Evolutionary conservation across 371 early-diverging fungal genomes (phyloP), one percentile per base, ranked within the genome.

Genomic region (Syncephalastrum contaminatum): DNA sequence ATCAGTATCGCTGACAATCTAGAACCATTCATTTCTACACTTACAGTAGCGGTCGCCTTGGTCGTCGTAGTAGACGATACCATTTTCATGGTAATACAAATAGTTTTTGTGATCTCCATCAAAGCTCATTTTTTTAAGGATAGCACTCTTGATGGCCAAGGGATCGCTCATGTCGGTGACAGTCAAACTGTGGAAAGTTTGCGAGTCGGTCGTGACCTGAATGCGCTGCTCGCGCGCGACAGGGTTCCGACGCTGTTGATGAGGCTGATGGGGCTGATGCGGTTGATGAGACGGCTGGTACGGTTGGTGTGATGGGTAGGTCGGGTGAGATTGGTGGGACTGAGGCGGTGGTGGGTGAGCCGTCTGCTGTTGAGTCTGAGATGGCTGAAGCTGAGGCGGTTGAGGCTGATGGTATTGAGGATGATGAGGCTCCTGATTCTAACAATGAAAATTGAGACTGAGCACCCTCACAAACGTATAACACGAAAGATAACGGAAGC

Each of bases 31-130:
- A 24, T 43, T 36, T 18, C 19, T 25, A 42, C n/a, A 12, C 19
- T 51, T 45, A 45, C 54, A 58, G 39, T 46, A 59, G 3, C 36
- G 22, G 16, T 67, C 66, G 63, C 77, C 72, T 45, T 72, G 61
- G 27, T 69, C 61, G 39, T 66, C 59, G 24, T 52, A 48, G 48
- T 53, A 59, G 13, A 46, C 40, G 13, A 22, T 30, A 21, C 75
- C 78, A 48, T 74, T 74, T 48, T 75, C 75, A 63, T 75, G 78
- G 40, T 61, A 78, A 46, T 70, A 78, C 8, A 62, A 51, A 48
- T 68, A 74, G 53, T 55, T 51, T 16, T 66, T 63, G 54, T 51
- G 57, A 43, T 49, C 59, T 22, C 59, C 72, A 43, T 69, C 66
- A 8, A 77, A 30, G 12, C 75, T 67, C 48, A 74, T 41, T 43